Conservation (phyloP, 2,329 filamentous ascomycete species). For the Xylariaceae sp. region DNA sequence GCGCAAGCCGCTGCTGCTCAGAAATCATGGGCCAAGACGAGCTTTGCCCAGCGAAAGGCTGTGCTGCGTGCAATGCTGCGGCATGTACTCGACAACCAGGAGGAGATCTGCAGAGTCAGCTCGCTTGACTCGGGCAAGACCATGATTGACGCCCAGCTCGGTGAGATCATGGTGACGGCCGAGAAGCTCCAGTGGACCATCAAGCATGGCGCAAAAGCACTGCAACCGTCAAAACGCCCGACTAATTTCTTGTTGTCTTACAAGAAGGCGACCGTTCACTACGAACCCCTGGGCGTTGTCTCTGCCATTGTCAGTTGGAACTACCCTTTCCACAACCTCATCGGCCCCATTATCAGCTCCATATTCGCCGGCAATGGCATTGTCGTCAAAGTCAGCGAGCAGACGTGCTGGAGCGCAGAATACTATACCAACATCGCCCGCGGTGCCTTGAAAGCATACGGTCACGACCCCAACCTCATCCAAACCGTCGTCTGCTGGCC, state of each 20-base stretch:
- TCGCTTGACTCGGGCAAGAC: constrained; percentile 96
- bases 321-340: constrained; percentile 91
- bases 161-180: constrained; percentile 87
- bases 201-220: constrained; percentile 76
- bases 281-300: constrained; percentile 90
- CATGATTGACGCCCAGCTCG: constrained; percentile 86
- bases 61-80: constrained; percentile 78
- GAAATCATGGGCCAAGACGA: constrained; percentile 68
- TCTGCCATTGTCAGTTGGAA: constrained; percentile 96
- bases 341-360: constrained; percentile 83
- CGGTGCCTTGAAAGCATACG: constrained; percentile 74
- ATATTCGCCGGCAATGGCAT: constrained; percentile 90
- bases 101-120: constrained; percentile 76
- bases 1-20: constrained; percentile 71
- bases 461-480: constrained; percentile 74
- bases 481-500: constrained; percentile 89
- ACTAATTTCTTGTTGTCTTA: constrained; percentile 94
- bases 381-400: constrained; percentile 89
- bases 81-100: constrained; percentile 82
- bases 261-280: constrained; percentile 84
- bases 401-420: constrained; percentile 84
- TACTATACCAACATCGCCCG: constrained; percentile 79
- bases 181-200: constrained; percentile 97
- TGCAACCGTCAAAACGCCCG: constrained; percentile 66
- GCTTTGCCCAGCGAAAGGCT: constrained; percentile 68